Base-by-base conservation (phyloP, 1,139 yeast genomes). In the Arxiozyma bovina region DNA sequence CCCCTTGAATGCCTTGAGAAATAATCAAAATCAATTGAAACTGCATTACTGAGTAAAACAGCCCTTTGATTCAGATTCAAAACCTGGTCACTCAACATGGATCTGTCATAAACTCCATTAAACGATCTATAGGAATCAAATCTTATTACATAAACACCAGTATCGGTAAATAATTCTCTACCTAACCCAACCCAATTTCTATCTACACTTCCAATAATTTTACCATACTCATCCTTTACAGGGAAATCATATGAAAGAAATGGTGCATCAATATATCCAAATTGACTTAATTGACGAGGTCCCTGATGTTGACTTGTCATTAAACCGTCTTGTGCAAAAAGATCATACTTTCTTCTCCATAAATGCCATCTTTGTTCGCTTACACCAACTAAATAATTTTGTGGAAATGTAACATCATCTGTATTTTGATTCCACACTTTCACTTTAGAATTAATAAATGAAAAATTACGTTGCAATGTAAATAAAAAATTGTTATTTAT, bases 131-230 rank as follows among this genome's bases (percentile, higher is more conserved):
- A 78, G 64, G 91, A 86, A 63, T 88, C 96, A 87, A 89, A 85
- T 57, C 96, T 73, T 42, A 93, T 73, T 15, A 90, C 81, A 69
- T 93, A 93, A 2, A 89, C 91, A 59, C 98, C 98, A 0, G 96
- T 87, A 70, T 93, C 98, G 0, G 98, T 91, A 66, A 91, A 86
- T 64, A 91, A 72, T 67, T 93, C 99, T 63, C 97, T 78, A 2
- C 95, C 96, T 43, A 93, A 72, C 0, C 99, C 99, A 4, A 87
- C 96, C 94, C 96, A 93, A 70, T 90, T 89, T 63, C 98, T 78
- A 68, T 89, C 95, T 1, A 93, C 91, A 1, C 87, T 76, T 0
- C 85, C 96, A 56, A 86, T 73, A 0, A 86, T 80, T 23, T 76
- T 73, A 1, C 83, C 84, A 1, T 74, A 58, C 49, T 76, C 81